Conservation (phyloP, 177 flowering plant genomes). For the Tripterygium wilfordii region DNA sequence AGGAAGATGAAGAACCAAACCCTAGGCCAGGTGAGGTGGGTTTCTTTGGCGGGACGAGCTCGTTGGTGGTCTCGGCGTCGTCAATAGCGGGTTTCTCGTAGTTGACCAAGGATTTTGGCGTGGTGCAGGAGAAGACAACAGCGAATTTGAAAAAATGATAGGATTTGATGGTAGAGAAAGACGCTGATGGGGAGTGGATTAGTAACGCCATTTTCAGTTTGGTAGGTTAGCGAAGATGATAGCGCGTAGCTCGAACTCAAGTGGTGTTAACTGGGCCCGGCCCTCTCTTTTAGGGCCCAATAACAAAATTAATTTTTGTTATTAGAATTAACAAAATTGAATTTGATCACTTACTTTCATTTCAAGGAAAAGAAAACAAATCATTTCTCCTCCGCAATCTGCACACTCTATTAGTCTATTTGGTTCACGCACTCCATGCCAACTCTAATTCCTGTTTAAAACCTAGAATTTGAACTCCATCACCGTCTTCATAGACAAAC, state of each 20-base stretch:
- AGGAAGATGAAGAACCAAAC: slow-evolving; percentile 36
- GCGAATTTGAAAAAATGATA: slow-evolving; percentile 20
- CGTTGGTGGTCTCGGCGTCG: slow-evolving; percentile 12
- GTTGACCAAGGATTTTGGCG: slow-evolving; percentile 23
- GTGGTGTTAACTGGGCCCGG: no score
- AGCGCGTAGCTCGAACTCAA: no score
- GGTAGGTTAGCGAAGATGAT: slow-evolving; percentile 16
- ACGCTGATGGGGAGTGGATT: slow-evolving; percentile 14
- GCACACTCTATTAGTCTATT: no score
- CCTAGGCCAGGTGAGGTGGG: slow-evolving; percentile 34
- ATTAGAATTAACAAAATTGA: no score
- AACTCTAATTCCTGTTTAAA: no score
- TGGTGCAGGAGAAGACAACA: slow-evolving; percentile 11
- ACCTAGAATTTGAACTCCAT: no score
- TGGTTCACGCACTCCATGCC: no score
- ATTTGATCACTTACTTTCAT: no score
- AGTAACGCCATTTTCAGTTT: slow-evolving; percentile 48
- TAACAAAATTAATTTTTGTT: no score
- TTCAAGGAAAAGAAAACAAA: no score
- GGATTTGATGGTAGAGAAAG: slow-evolving; percentile 15
- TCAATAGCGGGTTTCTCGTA: slow-evolving; percentile 7
- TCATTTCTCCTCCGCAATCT: slow-evolving; percentile 12
- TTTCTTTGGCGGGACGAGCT: slow-evolving; percentile 14
- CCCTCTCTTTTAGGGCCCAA: no score
- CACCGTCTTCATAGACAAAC: no score